Evolutionary conservation across 257 asterid genomes (phyloP), one percentile per base, ranked within the genome.

Genomic region (Scutellaria barbata): DNA sequence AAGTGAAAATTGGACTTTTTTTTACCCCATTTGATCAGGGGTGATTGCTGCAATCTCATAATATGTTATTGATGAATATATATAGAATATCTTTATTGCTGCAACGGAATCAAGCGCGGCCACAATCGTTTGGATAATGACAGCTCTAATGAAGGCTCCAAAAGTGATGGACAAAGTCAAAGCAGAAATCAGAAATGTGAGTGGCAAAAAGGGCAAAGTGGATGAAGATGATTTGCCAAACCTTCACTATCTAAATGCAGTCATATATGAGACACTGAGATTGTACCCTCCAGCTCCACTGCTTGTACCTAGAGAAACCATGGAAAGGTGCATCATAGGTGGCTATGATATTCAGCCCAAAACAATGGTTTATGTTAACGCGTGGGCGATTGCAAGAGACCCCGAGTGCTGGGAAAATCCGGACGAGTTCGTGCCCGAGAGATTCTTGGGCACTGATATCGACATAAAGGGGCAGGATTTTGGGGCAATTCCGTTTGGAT

Each of bases 361-460:
- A 40, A 76, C 81, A 0, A 1, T 64, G 5, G 81, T 76, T 8
- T 64, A 20, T 10, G 43, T 76, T 0, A 76, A 76, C 20, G 76
- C 65, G n/a, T 76, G 73, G 69, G 81, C 77, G 0, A 13, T 70
- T 0, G 73, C 69, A 11, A 55, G 76, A 47, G 76, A 76, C 8
- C 77, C 81, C 11, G 69, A 63, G 17, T 76, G 17, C 17, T 76
- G 81, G 81, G 33, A 76, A 63, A 71, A 57, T 22, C 77, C 81
- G 3, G 6, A 45, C 9, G 81, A 70, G 8, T 76, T 76, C 14
- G 1, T 70, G 41, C 81, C 81, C 0, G 80, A 69, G 39, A 63
- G 80, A 37, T 76, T 76, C 45, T 42, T 75, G 60, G 43, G 69
- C 13, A 48, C 12, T 6, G 33, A 52, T 52, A 42, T 75, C 8